Evolutionary conservation across 2,329 filamentous ascomycete species (phyloP).

Genomic region (Epichloe uncinata): DNA sequence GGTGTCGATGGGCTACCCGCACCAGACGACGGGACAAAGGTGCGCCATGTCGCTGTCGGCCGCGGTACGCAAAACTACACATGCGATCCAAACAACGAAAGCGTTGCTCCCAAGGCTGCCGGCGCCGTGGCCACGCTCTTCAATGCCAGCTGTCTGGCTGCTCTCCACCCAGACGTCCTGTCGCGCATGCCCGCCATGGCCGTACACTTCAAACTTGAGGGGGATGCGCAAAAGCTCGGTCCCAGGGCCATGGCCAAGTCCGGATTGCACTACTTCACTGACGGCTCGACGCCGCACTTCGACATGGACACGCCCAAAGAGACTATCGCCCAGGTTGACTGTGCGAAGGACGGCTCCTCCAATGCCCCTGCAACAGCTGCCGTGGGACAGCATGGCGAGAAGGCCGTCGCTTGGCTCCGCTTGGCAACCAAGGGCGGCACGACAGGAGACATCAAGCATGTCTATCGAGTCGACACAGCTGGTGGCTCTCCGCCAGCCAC

Average conservation of each 20-base stretch:
- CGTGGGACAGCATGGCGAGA: slow-evolving; percentile 47
- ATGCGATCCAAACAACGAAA: slow-evolving; percentile 49
- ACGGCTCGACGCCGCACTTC: slow-evolving; percentile 63
- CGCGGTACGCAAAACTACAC: slow-evolving; percentile 93
- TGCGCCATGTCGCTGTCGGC: slow-evolving; percentile 73
- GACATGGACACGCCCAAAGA: slow-evolving; percentile 48
- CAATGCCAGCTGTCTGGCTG: slow-evolving; percentile 71
- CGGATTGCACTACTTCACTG: slow-evolving; percentile 72
- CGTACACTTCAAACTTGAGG: slow-evolving; percentile 48
- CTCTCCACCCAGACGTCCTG: slow-evolving; percentile 54
- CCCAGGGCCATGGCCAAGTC: slow-evolving; percentile 51
- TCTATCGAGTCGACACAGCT: slow-evolving; percentile 75
- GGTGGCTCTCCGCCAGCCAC: slow-evolving; percentile 64
- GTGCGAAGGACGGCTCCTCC: slow-evolving; percentile 46
- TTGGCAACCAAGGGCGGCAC: slow-evolving; percentile 40
- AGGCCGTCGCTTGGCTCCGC: slow-evolving; percentile 70
- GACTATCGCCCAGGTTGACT: slow-evolving; percentile 45
- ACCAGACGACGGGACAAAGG: slow-evolving; percentile 43
- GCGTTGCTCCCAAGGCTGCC: slow-evolving; percentile 45
- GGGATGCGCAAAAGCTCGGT: slow-evolving; percentile 28
- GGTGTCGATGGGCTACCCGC: slow-evolving; percentile 47
- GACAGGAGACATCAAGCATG: slow-evolving; percentile 54
- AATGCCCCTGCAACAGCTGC: slow-evolving; percentile 49
- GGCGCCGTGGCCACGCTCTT: slow-evolving; percentile 78
- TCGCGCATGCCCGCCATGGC: slow-evolving; percentile 51